These are phyloP conservation scores for Draba incana DNA, from an alignment of 345 rosid genomes.

Conservation along the genomic window DNA sequence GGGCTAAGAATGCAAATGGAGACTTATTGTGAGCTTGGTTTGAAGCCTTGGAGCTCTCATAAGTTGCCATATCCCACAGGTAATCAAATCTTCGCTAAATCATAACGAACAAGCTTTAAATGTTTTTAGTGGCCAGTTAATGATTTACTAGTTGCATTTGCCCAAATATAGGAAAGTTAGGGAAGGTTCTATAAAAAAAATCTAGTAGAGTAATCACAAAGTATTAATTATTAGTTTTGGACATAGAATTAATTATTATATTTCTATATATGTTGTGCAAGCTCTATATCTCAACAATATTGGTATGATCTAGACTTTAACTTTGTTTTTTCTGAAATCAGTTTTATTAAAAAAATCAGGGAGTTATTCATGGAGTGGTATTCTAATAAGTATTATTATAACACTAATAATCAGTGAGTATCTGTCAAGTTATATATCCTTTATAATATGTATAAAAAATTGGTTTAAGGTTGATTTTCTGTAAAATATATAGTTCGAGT, in stretches of 20 bases:
- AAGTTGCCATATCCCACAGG: constrained; percentile 89
- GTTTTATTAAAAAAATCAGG: background rate
- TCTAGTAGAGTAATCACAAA: constrained; percentile 8
- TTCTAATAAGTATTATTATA: no score
- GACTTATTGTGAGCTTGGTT: constrained; percentile 80
- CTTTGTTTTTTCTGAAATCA: background rate
- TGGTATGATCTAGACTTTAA: background rate
- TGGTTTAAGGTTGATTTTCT: background rate
- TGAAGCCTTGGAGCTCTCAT: constrained; percentile 71
- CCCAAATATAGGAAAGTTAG: constrained; percentile 17
- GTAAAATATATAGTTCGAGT: background rate
- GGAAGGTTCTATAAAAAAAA: background rate
- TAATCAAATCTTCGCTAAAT: constrained; percentile 36
- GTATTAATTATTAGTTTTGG: background rate
- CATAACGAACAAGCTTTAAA: constrained; percentile 16
- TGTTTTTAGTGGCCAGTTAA: background rate
- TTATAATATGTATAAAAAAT: background rate
- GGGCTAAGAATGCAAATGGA: constrained; percentile 78
- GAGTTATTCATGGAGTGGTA: background rate
- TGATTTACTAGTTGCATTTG: background rate
- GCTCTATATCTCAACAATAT: background rate
- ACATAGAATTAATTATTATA: constrained; percentile 1
- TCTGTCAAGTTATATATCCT: background rate
- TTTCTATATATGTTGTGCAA: no score
- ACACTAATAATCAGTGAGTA: no score